Base-by-base conservation (phyloP, 306 rosid species). In the Quercus glauca region DNA sequence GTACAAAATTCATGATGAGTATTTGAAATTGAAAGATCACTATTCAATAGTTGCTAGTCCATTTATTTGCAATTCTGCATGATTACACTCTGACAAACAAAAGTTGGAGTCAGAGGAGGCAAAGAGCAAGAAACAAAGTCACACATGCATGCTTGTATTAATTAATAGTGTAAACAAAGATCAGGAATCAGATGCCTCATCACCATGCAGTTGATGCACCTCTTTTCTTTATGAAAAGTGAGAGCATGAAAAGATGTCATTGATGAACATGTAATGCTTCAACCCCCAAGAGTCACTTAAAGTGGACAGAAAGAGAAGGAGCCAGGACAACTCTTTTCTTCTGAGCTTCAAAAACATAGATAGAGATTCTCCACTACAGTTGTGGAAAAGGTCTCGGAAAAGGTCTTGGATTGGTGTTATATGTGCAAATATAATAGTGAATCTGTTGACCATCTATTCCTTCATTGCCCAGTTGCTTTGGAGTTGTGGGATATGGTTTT, bases 261-360 rank as follows among this genome's bases (percentile, higher is more conserved):
- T 52, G 15, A 14, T 33, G 71, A 52, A 26, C 45, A 43, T 55
- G 25, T 35, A 57, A 55, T 55, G 56, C 73, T 25, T 71, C 59
- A 52, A 63, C 51, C 17, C 68, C 87, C 45, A 8, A 7, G 45
- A 41, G 45, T 41, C 90, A 88, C 83, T 64, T 3, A 79, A 71
- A 57, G 23, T 79, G 82, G 85, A 52, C 53, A 57, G 20, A 56
- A 17, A 57, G 25, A 56, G n/a, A 3, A 49, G 17, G 53, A 49
- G 53, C 53, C 71, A 71, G 57, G 82, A 84, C 82, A 51, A 75
- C 80, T 83, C 81, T 69, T 78, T 83, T 77, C 64, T 87, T 81
- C 81, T 63, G 55, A 31, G 60, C 82, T 82, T 82, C 86, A 77
- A 7, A 33, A 85, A 59, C 11, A 20, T 73, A 69, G 78, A 83